These are phyloP conservation scores for Pseudocercospora vitis DNA, from an alignment of 2,329 filamentous ascomycete genomes.

Conservation along the genomic window DNA sequence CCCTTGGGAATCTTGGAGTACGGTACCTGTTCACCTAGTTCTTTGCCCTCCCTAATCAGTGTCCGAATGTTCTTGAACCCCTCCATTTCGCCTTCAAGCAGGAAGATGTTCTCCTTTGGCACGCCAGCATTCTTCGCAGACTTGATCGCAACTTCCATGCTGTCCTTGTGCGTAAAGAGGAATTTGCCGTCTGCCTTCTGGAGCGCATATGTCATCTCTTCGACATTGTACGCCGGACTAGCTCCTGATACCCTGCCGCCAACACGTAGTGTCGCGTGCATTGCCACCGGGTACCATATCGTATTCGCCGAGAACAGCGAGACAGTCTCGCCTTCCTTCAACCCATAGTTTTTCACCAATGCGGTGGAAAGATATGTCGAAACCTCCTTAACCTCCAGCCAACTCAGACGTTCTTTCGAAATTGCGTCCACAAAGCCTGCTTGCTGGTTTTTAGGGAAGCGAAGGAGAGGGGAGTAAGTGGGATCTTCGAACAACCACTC, in stretches of 20 bases:
- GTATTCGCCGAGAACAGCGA: slow-evolving; percentile 64
- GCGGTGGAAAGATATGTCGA: slow-evolving; percentile 62
- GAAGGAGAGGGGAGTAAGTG: slow-evolving; percentile 50
- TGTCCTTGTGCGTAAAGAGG: slow-evolving; percentile 57
- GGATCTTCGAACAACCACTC: slow-evolving; percentile 61
- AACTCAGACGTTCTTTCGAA: slow-evolving; percentile 60
- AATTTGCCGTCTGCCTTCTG: slow-evolving; percentile 59
- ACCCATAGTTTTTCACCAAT: slow-evolving; percentile 55
- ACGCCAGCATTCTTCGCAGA: slow-evolving; percentile 58
- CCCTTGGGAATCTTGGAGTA: slow-evolving; percentile 53
- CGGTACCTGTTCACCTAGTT: slow-evolving; percentile 46
- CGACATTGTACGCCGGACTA: slow-evolving; percentile 64
- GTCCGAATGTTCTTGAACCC: slow-evolving; percentile 53
- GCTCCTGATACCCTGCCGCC: slow-evolving; percentile 62
- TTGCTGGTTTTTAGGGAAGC: slow-evolving; percentile 42
- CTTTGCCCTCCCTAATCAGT: slow-evolving; percentile 46
- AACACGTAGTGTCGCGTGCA: slow-evolving; percentile 56
- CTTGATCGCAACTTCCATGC: slow-evolving; percentile 55
- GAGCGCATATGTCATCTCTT: slow-evolving; percentile 67
- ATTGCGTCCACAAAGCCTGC: slow-evolving; percentile 59
- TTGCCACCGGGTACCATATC: slow-evolving; percentile 66
- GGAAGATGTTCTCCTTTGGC: slow-evolving; percentile 53
- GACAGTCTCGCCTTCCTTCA: slow-evolving; percentile 57
- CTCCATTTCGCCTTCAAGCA: slow-evolving; percentile 56
- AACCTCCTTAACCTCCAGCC: slow-evolving; percentile 57